Conservation (phyloP, 495 filamentous ascomycete genomes). For the Tuber indicum region DNA sequence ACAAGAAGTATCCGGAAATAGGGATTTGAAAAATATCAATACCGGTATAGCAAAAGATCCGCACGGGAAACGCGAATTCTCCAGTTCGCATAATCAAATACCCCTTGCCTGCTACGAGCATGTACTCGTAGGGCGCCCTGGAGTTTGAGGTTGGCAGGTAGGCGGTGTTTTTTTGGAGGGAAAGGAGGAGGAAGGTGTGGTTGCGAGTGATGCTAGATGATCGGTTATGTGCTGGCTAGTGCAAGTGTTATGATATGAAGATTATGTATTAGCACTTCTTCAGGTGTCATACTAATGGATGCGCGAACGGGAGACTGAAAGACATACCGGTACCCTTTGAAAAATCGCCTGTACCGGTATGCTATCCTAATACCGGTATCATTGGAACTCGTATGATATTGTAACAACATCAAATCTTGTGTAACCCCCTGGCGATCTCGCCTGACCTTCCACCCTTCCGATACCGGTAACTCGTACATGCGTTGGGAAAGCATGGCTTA, state of each 20-base stretch:
- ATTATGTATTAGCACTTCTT: too few relatives aligned
- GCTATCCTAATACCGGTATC: not conserved
- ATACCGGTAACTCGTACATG: not conserved
- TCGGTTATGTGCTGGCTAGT: not conserved
- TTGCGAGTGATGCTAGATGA: not conserved
- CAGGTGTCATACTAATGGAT: too few relatives aligned
- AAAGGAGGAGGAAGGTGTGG: too few relatives aligned
- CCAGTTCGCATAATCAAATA: too few relatives aligned
- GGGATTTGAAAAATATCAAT: too few relatives aligned
- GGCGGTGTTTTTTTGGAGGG: not conserved
- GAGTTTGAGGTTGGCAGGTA: not conserved
- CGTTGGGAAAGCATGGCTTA: not conserved
- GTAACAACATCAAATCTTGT: not conserved
- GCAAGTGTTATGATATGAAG: not conserved
- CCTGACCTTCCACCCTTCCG: not conserved
- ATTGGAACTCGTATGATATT: not conserved
- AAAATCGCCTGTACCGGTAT: not conserved
- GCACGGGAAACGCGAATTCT: too few relatives aligned
- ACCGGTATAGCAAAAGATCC: too few relatives aligned
- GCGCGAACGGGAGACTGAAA: too few relatives aligned
- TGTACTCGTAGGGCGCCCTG: not conserved
- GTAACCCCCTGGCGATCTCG: not conserved
- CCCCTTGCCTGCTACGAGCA: too few relatives aligned
- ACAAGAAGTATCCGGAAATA: too few relatives aligned
- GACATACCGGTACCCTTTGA: too few relatives aligned